These are phyloP conservation scores for Paraconiothyrium sp. DNA, from an alignment of 2,329 filamentous ascomycete genomes.

Conservation along the genomic window DNA sequence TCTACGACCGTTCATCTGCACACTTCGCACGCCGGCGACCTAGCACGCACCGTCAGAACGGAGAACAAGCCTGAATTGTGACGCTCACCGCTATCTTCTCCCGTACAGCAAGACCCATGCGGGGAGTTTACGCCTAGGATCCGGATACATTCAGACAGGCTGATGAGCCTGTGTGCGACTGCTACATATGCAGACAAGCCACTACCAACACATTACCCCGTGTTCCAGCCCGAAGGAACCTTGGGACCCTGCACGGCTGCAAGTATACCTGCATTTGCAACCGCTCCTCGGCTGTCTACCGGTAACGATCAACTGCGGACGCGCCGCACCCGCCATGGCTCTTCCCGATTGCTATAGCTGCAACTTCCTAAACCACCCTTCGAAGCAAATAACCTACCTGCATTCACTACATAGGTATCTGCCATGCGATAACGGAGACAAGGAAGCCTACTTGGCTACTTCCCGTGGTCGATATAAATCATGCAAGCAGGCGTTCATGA, in stretches of 20 bases:
- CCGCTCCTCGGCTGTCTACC: slow-evolving; percentile 10
- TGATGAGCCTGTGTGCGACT: not conserved
- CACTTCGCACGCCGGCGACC: not conserved
- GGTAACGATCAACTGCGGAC: slow-evolving; percentile 1
- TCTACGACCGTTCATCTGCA: not conserved
- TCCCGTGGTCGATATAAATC: not conserved
- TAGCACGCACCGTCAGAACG: not conserved
- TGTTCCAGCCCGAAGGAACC: slow-evolving; percentile 1
- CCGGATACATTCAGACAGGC: not conserved
- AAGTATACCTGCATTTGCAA: slow-evolving; percentile 3
- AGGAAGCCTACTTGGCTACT: not conserved
- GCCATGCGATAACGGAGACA: not conserved
- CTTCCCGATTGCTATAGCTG: not conserved
- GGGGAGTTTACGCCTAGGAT: not conserved
- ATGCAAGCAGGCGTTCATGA: not conserved
- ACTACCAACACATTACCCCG: slow-evolving; percentile 10
- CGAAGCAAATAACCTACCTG: not conserved
- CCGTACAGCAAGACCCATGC: not conserved
- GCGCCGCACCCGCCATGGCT: slow-evolving; percentile 5
- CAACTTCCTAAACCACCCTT: slow-evolving; percentile 1
- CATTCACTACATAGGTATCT: not conserved
- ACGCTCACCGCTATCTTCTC: not conserved
- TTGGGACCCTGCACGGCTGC: not conserved
- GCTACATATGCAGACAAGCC: not conserved
- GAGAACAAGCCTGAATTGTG: not conserved